Conservation (phyloP, 2,329 filamentous ascomycete genomes). For the Fusarium brevicatenulatum region DNA sequence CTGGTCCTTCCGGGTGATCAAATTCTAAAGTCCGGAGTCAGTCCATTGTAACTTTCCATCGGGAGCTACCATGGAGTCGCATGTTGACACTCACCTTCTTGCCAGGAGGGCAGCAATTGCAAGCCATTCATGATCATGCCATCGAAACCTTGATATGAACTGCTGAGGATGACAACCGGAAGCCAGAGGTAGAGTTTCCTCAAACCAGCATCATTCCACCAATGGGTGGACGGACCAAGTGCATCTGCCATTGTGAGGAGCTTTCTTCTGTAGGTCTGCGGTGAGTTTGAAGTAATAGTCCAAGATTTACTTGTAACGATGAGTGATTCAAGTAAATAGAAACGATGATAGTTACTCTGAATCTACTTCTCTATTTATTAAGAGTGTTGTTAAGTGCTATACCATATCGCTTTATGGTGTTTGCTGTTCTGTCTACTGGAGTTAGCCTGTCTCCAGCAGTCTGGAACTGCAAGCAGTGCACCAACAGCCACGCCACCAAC, state of each 20-base stretch:
- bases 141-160: neutral
- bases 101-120: neutral
- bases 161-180: neutral
- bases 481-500: neutral
- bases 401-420: neutral
- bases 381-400: neutral
- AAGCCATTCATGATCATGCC: neutral
- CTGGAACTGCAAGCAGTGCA: neutral
- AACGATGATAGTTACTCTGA: neutral
- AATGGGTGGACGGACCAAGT: neutral
- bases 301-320: rapidly evolving
- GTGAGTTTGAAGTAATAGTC: no score
- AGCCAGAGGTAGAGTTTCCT: neutral
- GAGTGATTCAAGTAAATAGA: rapidly evolving
- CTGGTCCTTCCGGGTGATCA: neutral
- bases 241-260: neutral
- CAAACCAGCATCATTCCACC: neutral
- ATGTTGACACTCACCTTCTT: neutral
- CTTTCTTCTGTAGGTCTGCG: neutral
- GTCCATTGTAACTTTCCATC: no score
- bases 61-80: no score
- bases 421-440: neutral
- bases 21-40: neutral
- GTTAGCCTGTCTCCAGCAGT: neutral
- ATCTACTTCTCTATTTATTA: neutral